These are phyloP conservation scores for Halenospora varia DNA, from an alignment of 495 filamentous ascomycete species.

Conservation along the genomic window DNA sequence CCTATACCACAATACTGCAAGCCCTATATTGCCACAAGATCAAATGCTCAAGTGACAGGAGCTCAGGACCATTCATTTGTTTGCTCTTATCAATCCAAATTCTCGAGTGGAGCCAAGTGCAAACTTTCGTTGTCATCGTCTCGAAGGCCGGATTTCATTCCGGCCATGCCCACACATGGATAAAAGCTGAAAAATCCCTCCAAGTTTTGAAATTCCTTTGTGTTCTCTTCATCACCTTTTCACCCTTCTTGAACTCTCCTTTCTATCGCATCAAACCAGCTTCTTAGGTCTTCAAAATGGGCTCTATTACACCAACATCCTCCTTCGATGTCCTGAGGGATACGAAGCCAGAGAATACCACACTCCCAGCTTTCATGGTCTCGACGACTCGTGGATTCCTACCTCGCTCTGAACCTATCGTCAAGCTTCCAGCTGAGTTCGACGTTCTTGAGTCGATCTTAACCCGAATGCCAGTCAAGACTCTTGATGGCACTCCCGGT, in stretches of 20 bases:
- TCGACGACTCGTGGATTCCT: constrained; percentile 80
- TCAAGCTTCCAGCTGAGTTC: constrained; percentile 64
- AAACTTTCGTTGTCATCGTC: constrained; percentile 5
- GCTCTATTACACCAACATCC: constrained; percentile 17
- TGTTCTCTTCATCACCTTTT: constrained; percentile 4
- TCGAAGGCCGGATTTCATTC: constrained; percentile 24
- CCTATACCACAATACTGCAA: too few relatives aligned
- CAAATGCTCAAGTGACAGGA: not conserved
- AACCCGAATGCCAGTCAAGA: constrained; percentile 70
- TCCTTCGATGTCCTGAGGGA: constrained; percentile 50
- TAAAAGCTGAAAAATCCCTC: constrained; percentile 18
- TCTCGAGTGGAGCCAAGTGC: constrained; percentile 13
- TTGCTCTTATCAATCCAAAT: constrained; percentile 22
- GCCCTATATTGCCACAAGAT: not conserved
- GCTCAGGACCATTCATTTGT: not conserved
- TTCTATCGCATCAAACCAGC: not conserved
- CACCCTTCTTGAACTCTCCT: not conserved
- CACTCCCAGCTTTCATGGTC: constrained; percentile 80
- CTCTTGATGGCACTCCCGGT: constrained; percentile 61
- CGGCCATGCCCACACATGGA: constrained; percentile 21
- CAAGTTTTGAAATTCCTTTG: constrained; percentile 10
- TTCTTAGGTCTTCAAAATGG: constrained; percentile 19
- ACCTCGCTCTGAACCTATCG: constrained; percentile 58
- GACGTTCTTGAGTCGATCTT: constrained; percentile 63
- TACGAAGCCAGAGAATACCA: constrained; percentile 52